Conservation (phyloP, 352 stramenopile genomes). For the Phytophthora brassicae region DNA sequence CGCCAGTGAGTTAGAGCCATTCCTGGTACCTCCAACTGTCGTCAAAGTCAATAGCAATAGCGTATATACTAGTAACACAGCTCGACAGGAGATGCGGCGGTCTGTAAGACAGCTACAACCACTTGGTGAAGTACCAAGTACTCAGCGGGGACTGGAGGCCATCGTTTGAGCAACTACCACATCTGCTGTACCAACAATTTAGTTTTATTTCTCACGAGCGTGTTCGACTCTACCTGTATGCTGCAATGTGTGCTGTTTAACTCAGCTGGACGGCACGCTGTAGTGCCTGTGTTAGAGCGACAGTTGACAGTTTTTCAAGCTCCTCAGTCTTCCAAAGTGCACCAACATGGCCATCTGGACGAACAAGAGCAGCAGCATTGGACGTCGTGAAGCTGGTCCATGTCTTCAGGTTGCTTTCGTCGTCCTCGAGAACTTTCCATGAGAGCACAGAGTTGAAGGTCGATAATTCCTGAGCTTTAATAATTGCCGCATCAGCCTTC, state of each 20-base stretch:
- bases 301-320: conserved; percentile 18
- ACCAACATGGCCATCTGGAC: conserved; percentile 82
- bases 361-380: conserved; percentile 56
- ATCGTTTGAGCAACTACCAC: conserved; percentile 21
- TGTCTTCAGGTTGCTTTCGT: conserved; percentile 15
- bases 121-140: conserved; percentile 4
- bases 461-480: conserved; percentile 9
- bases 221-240: too few relatives aligned
- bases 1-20: conserved; percentile 37
- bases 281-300: conserved; percentile 22
- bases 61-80: conserved; percentile 25
- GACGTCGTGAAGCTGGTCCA: conserved; percentile 45
- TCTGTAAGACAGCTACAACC: conserved; percentile 22
- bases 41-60: conserved; percentile 31
- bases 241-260: conserved; percentile 8
- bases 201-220: conserved; percentile 18
- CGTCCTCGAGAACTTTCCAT: conserved; percentile 31
- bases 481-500: conserved; percentile 13
- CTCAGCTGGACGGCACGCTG: conserved; percentile 34
- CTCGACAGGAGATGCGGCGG: conserved; percentile 28
- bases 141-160: conserved; percentile 14
- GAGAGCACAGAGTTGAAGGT: conserved; percentile 38
- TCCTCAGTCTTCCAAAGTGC: conserved; percentile 47
- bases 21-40: conserved; percentile 30
- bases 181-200: conserved; percentile 19